Evolutionary conservation across 345 rosid species (phyloP).

Genomic region (Salix exigua): DNA sequence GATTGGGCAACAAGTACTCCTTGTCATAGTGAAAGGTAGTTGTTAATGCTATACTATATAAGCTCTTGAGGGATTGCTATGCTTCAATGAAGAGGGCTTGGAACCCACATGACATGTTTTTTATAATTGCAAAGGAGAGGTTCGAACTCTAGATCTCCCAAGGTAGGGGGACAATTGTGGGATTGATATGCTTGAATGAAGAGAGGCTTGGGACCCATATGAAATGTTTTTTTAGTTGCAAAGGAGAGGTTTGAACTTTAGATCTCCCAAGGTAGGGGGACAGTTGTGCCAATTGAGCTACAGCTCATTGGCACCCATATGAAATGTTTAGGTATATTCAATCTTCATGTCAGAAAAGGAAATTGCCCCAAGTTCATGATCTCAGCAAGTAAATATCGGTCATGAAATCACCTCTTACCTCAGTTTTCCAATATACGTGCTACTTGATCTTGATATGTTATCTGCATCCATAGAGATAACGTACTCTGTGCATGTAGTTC

Average conservation of each 20-base stretch:
- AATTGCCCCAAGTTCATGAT: neutral
- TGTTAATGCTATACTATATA: neutral
- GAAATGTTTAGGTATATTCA: neutral
- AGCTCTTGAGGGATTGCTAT: neutral
- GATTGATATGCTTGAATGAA: neutral
- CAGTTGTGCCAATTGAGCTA: too few species aligned
- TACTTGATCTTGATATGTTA: slow-evolving; percentile 81
- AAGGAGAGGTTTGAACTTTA: too few species aligned
- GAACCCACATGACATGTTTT: neutral
- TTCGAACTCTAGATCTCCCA: too few species aligned
- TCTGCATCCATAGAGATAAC: slow-evolving; percentile 88
- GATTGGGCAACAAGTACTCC: neutral
- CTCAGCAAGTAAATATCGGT: neutral
- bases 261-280: too few species aligned
- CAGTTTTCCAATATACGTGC: slow-evolving; percentile 79
- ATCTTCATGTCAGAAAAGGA: neutral
- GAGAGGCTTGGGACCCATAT: neutral
- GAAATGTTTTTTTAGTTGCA: neutral
- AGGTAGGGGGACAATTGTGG: too few species aligned
- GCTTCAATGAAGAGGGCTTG: neutral
- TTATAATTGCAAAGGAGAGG: too few species aligned
- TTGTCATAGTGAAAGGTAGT: neutral
- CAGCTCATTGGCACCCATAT: neutral
- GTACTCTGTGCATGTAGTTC: slow-evolving; percentile 90
- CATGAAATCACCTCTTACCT: slow-evolving; percentile 40